Evolutionary conservation across 2,329 filamentous ascomycete species (phyloP), one percentile per base, ranked within the genome.

Genomic region (Verticillium longisporum): DNA sequence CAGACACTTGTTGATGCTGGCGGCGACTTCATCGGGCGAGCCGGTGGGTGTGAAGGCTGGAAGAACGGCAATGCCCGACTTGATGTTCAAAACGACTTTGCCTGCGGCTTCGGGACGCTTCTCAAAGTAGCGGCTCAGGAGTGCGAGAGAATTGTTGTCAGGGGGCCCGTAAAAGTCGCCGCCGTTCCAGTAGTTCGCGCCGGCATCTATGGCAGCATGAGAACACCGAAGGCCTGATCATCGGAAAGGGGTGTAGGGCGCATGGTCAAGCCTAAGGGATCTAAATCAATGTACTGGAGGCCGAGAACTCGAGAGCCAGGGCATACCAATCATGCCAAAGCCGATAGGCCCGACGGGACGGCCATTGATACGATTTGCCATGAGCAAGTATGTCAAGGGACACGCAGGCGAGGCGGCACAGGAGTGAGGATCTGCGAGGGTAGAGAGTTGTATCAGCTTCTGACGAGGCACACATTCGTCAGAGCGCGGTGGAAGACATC

Each of bases 271-370:
- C 45, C 45, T 50, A 18, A n/a, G 45, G 21, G 11, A 18, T 50
- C 21, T 21, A 18, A 9, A 18, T 10, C 15, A n/a, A 7, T 50
- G 15, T 10, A 21, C n/a, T 7, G 21, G 45, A 11, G 7, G 18
- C 21, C 15, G 13, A 18, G 4, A 10, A 21, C 6, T 3, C 26
- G 21, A 9, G 10, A 26, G 7, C 7, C 9, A 53, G n/a, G 15
- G 4, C 41, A 60, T 64, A 68, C 68, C 63, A 65, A 70, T 68
- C 59, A 69, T 66, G 41, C 68, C 68, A 32, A 61, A 70, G 60
- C 68, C 66, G 15, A 69, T 67, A 57, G 57, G 60, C n/a, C 67
- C 67, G 54, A 69, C 66, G 58, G 64, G 45, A 26, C 67, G 68
- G 60, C 62, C 63, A 41, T 63, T 57, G 45, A 70, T 65, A 21